phyloP scores from a whole-genome alignment of 2,329 filamentous ascomycete genomes.

The Neopestalotiopsis rosae region DNA sequence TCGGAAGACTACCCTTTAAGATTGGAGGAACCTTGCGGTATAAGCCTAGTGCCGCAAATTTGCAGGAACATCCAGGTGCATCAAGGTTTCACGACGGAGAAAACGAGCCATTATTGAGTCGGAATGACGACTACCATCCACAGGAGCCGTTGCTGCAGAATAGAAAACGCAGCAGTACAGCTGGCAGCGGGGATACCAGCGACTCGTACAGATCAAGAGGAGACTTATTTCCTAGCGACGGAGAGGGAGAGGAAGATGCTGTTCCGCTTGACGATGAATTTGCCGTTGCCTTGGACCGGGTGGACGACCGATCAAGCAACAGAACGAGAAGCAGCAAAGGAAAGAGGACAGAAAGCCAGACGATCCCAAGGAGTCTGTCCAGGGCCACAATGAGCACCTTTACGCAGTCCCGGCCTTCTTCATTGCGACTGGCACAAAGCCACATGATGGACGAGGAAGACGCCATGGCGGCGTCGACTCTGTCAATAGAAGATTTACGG shows the following conservation, averaged over 20 bases:
- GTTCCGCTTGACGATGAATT: slow-evolving; percentile 94
- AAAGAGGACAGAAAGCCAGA: slow-evolving; percentile 51
- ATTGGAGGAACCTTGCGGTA: slow-evolving; percentile 84
- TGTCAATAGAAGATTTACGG: slow-evolving; percentile 57
- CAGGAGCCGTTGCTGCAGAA: slow-evolving; percentile 38
- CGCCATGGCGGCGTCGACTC: slow-evolving; percentile 43
- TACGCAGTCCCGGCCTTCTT: slow-evolving; percentile 34
- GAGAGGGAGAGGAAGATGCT: slow-evolving; percentile 86
- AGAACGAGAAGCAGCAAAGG: slow-evolving; percentile 65
- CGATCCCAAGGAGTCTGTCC: slow-evolving; percentile 59
- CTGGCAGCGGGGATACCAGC: slow-evolving; percentile 79
- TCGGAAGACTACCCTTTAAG: slow-evolving; percentile 83
- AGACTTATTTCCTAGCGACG: slow-evolving; percentile 89
- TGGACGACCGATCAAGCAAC: slow-evolving; percentile 76
- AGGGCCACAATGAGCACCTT: slow-evolving; percentile 59
- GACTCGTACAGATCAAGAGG: slow-evolving; percentile 88
- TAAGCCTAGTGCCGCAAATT: slow-evolving; percentile 86
- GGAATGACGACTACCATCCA: slow-evolving; percentile 22
- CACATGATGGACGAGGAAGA: slow-evolving; percentile 38
- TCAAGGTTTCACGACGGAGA: slow-evolving; percentile 55
- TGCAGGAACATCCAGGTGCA: slow-evolving; percentile 81
- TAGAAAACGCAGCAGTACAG: slow-evolving; percentile 77
- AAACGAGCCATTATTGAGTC: slow-evolving; percentile 70
- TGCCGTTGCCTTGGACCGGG: slow-evolving; percentile 78
- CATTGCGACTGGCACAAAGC: slow-evolving; percentile 27